A percentile compares a stretch with the other conserved stretches of the same genome.
These are phyloP conservation scores for Penicillium sp. DNA, from an alignment of 2,329 filamentous ascomycete genomes.

Conservation along the genomic window DNA sequence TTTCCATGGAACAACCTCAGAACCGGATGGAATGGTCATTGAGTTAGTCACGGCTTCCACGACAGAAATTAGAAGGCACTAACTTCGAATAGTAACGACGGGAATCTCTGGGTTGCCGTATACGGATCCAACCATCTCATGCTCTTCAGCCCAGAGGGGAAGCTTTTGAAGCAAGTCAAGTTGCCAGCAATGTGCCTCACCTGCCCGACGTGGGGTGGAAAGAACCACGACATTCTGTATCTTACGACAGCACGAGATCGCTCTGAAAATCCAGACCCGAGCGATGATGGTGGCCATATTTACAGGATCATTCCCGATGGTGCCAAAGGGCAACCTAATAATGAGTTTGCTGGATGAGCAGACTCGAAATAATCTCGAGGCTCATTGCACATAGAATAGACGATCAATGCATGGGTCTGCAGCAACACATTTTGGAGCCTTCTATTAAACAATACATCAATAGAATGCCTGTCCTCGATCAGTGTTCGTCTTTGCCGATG, in stretches of 20 bases:
- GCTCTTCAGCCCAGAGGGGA: slow-evolving; percentile 31
- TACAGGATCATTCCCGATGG: slow-evolving; percentile 28
- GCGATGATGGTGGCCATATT: slow-evolving; percentile 39
- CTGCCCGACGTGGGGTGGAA: slow-evolving; percentile 39
- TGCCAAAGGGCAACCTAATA: slow-evolving; percentile 29
- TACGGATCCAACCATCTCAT: slow-evolving; percentile 9
- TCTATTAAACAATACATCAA: not conserved
- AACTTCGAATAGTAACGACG: slow-evolving; percentile 1
- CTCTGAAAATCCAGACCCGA: slow-evolving; percentile 12
- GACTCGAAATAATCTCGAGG: not conserved
- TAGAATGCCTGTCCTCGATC: not conserved
- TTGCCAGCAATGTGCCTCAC: slow-evolving; percentile 34
- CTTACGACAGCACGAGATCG: slow-evolving; percentile 29
- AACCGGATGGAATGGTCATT: slow-evolving; percentile 40
- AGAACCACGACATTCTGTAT: slow-evolving; percentile 33
- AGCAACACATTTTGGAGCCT: slow-evolving; percentile 24
- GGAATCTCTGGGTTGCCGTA: slow-evolving; percentile 11
- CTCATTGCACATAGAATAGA: not conserved
- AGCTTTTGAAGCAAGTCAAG: slow-evolving; percentile 35
- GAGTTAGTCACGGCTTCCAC: slow-evolving; percentile 24
- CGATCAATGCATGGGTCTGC: not conserved
- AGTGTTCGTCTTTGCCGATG: not conserved
- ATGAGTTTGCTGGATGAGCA: slow-evolving; percentile 31
- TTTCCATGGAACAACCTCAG: slow-evolving; percentile 24
- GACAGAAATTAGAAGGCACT: not conserved